A percentile compares a stretch with the other conserved stretches of the same genome.
phyloP scores from a whole-genome alignment of 805 yeast species.

The Lipomyces lipofer region DNA sequence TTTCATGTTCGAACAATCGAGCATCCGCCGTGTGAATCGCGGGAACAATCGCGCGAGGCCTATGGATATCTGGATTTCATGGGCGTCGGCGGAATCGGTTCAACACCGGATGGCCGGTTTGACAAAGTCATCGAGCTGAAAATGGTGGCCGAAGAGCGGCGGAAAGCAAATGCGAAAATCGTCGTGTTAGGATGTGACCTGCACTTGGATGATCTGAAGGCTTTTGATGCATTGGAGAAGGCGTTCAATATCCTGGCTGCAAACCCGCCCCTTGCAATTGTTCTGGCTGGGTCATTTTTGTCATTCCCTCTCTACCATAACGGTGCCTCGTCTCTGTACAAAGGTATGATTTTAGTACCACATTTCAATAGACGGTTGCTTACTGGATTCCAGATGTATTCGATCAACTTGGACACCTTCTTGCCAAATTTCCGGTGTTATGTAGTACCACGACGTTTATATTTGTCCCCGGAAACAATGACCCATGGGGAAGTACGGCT shows the following conservation, averaged over 20 bases:
- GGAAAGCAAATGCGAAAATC: constrained; percentile 54
- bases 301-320: constrained; percentile 64
- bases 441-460: constrained; percentile 57
- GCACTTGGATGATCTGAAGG: constrained; percentile 58
- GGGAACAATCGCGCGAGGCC: constrained; percentile 64
- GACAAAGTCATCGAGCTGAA: constrained; percentile 60
- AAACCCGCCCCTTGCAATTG: constrained; percentile 65
- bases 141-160: constrained; percentile 57
- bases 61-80: constrained; percentile 78
- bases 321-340: constrained; percentile 52
- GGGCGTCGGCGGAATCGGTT: constrained; percentile 42
- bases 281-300: constrained; percentile 79
- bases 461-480: constrained; percentile 86
- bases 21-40: constrained; percentile 85
- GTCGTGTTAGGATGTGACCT: constrained; percentile 76
- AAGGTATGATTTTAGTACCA: constrained; percentile 36
- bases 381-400: constrained; percentile 48
- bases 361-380: too few species aligned
- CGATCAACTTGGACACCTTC: constrained; percentile 67
- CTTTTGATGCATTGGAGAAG: constrained; percentile 65
- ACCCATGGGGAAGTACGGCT: constrained; percentile 84
- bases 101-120: constrained; percentile 51
- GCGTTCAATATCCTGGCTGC: constrained; percentile 58
- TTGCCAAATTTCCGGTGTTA: constrained; percentile 60
- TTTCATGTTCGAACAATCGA: constrained; percentile 76